Base-by-base conservation (phyloP, 768 basidiomycete genomes). In the Tricholoma bakamatsutake region DNA sequence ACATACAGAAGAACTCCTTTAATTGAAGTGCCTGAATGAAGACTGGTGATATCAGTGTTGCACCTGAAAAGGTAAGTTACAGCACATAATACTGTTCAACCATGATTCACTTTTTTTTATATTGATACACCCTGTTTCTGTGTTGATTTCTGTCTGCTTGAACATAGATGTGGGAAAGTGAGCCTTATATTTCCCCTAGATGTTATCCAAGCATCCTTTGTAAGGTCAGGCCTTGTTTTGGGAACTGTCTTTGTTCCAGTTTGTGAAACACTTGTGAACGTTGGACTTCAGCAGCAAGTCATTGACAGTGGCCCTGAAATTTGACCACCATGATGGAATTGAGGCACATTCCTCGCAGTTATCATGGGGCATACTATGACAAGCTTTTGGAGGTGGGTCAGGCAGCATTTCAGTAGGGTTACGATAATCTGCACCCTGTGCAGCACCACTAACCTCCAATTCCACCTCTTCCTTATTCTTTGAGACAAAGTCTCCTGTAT, bases 21-120 rank as follows among this genome's bases (percentile, higher is more conserved):
- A 24, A 24, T 24, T 24, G 21, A 62, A 1, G 75, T 77, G 0
- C 75, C 75, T n/a, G 72, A 75, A 11, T 68, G 37, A 1, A 77
- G 49, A 52, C 68, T 68, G 0, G 73, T 71, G 0, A 73, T 66
- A 62, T 76, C 73, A 2, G 72, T 70, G 53, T 77, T 77, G 48
- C 71, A 73, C 12, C 71, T 31, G 4, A 74, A 18, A 0, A 73
- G 28, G 59, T 73, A 75, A 1, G 70, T 68, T 0, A 76, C 4
- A 0, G 54, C 24, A 12, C 6, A 66, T 49, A 31, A 70, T 64
- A 0, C 64, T 72, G 53, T 79, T 79, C 0, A 78, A 56, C 71
- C 62, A 66, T 4, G 64, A 42, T 52, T 78, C 74, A 3, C 43
- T 4, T 56, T 72, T 72, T 58, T 69, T 68, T 59, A 72, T 62